phyloP scores from a whole-genome alignment of 208 protist species.

The Leishmania turanica region DNA sequence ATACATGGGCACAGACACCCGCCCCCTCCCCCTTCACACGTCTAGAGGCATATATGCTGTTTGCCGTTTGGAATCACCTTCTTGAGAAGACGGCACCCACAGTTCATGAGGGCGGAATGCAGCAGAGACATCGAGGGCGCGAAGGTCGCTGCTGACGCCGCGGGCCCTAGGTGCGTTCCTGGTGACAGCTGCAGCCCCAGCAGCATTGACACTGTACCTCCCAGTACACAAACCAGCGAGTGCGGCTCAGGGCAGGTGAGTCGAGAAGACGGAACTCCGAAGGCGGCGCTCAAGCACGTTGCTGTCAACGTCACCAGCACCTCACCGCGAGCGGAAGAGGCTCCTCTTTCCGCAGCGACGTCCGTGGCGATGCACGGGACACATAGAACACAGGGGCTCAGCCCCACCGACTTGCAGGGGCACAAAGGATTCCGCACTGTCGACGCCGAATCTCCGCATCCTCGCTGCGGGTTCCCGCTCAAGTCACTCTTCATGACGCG shows the following conservation, averaged over 20 bases:
- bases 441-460: background rate
- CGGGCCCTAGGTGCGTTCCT: background rate
- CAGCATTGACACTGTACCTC: background rate
- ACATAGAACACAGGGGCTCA: background rate
- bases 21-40: background rate
- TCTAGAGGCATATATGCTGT: background rate
- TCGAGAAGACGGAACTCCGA: background rate
- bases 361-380: background rate
- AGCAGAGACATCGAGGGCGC: background rate
- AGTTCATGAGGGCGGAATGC: background rate
- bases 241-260: background rate
- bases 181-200: background rate
- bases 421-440: background rate
- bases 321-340: background rate
- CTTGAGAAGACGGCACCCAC: background rate
- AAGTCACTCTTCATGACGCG: background rate
- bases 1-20: background rate
- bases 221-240: background rate
- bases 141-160: background rate
- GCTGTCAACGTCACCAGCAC: background rate
- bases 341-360: background rate
- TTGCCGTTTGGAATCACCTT: background rate
- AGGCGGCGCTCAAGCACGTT: background rate
- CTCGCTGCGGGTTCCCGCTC: background rate
- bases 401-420: background rate